Evolutionary conservation across 768 basidiomycete species (phyloP), one percentile per base, ranked within the genome.

Genomic region (Naganishia antarctica): DNA sequence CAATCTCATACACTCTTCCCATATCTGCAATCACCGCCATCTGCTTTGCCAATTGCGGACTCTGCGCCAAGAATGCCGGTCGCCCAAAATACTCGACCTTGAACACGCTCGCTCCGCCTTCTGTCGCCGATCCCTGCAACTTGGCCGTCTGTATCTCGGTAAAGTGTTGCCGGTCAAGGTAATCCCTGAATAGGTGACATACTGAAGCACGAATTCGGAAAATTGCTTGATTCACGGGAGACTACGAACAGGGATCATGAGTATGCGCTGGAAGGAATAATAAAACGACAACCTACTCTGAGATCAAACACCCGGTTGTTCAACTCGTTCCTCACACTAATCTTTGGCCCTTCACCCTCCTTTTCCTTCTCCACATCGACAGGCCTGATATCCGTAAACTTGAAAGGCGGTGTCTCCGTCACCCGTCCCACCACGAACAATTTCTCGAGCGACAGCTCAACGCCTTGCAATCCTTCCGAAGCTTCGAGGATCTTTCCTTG

Each of bases 11-110:
- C 6, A 98, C 93, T 37, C 90, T 85, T 75, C 96, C 93, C 71
- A 96, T 91, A 79, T 97, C 93, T 46, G 90, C 91, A 40, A 93
- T 90, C 70, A 98, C 96, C 60, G 88, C 89, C 93, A 97, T 97
- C 78, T 98, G 93, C 79, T 98, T 98, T 50, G 91, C 89, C 13
- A 97, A 81, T 74, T 98, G 93, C 41, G 93, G 93, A 40, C 89
- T 91, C 78, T 98, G 93, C 25, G 94, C 93, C 45, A 98, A 83
- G 80, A 82, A 97, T 1, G 94, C 93, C 69, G 78, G 83, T 86
- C 93, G 88, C 82, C 93, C 93, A 82, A 97, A 98, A 78, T 98
- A 97, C 73, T 84, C 84, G 53, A 97, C 92, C 81, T 90, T 91
- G 83, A 97, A 98, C 43, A 98, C 94, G 31, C 88, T 88, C 44